Evolutionary conservation across 805 yeast genomes (phyloP).

Genomic region (Yamadazyma sp.): DNA sequence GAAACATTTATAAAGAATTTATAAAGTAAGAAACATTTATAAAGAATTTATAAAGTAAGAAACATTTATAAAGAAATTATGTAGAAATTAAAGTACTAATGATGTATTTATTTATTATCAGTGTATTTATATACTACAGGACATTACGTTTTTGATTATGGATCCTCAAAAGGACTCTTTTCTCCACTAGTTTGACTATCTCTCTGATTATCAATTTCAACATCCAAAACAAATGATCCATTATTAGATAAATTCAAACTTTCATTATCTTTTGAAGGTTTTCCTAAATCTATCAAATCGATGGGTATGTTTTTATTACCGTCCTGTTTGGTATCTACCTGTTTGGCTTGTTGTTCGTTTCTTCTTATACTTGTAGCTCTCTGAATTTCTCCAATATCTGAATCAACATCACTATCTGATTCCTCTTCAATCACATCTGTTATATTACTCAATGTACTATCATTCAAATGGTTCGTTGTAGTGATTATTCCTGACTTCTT

Average conservation of each 20-base stretch:
- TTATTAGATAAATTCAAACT: constrained; percentile 16
- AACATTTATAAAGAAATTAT: too few species aligned
- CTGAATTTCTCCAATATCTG: constrained; percentile 44
- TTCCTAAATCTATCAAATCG: constrained; percentile 12
- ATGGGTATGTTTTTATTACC: constrained; percentile 7
- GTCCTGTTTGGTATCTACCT: constrained; percentile 2
- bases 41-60: too few species aligned
- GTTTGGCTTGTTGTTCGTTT: constrained; percentile 9
- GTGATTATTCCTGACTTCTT: constrained; percentile 7
- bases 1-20: too few species aligned
- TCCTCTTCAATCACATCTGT: constrained; percentile 13
- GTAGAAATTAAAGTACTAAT: too few species aligned
- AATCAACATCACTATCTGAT: constrained; percentile 37
- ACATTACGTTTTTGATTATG: constrained; percentile 1
- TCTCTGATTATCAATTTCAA: constrained; percentile 23
- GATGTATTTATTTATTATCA: too few species aligned
- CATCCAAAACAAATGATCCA: constrained; percentile 32
- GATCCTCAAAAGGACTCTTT: constrained; percentile 29
- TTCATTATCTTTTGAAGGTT: constrained; percentile 5
- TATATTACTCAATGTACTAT: constrained; percentile 11
- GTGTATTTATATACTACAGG: neutral
- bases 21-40: too few species aligned
- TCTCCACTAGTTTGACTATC: constrained; percentile 16
- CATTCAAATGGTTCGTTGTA: constrained; percentile 8
- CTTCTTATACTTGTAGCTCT: constrained; percentile 36